These are phyloP conservation scores for Talaromyces sp. DNA, from an alignment of 2,329 filamentous ascomycete genomes.

Conservation along the genomic window DNA sequence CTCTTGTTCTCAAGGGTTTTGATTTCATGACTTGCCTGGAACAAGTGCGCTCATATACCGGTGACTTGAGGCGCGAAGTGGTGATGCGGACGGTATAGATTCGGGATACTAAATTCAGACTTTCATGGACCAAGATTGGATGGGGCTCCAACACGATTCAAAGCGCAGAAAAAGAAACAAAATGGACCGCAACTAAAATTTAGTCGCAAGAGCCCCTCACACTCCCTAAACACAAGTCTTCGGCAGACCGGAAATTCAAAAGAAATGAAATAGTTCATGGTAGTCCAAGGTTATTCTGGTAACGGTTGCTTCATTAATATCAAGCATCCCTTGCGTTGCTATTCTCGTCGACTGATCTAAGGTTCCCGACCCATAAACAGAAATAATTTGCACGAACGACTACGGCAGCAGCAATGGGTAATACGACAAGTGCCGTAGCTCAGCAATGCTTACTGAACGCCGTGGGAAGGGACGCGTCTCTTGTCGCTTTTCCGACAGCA, in stretches of 20 bases:
- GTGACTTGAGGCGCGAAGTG: neutral
- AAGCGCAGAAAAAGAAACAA: neutral
- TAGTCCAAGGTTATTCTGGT: neutral
- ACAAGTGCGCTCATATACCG: neutral
- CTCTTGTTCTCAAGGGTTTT: neutral
- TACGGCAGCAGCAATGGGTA: conserved; percentile 1
- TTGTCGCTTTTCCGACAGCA: conserved; percentile 17
- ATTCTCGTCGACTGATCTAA: neutral
- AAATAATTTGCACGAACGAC: neutral
- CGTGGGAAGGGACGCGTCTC: conserved; percentile 17
- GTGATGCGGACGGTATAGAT: neutral
- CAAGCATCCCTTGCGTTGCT: neutral
- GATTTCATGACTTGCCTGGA: neutral
- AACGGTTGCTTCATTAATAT: neutral
- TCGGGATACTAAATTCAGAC: neutral
- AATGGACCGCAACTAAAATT: neutral
- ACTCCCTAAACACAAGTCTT: neutral
- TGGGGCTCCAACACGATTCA: neutral
- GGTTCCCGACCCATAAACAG: neutral
- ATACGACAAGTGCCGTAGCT: conserved; percentile 16
- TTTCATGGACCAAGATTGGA: too few species aligned
- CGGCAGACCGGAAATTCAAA: neutral
- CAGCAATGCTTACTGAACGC: conserved; percentile 19
- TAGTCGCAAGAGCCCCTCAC: neutral
- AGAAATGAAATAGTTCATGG: too few species aligned